A percentile compares a stretch with the other conserved stretches of the same genome.
phyloP scores from a whole-genome alignment of 2,329 filamentous ascomycete species.

The Colletotrichum gigasporum region DNA sequence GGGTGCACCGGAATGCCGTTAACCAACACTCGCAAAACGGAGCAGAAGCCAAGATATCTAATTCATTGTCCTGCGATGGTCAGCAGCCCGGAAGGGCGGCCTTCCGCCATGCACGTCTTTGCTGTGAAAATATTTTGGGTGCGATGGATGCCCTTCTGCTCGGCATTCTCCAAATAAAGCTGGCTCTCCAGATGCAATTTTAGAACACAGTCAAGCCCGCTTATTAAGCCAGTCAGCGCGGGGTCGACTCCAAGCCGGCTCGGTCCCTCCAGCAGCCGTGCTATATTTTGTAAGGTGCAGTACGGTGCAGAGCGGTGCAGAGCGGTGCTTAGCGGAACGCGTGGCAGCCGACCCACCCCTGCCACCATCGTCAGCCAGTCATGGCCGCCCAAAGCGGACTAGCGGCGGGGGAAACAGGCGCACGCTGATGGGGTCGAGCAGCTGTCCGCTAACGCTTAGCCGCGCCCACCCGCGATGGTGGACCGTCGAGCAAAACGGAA shows the following conservation, averaged over 20 bases:
- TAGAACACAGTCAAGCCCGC: constrained; percentile 25
- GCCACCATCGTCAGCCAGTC: constrained; percentile 19
- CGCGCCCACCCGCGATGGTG: constrained; percentile 26
- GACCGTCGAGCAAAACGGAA: constrained; percentile 8
- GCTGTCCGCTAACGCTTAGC: constrained; percentile 27
- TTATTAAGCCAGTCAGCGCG: constrained; percentile 28
- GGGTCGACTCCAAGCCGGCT: not conserved
- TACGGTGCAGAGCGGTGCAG: no score
- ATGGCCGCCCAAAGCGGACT: constrained; percentile 12
- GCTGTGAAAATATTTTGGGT: not conserved
- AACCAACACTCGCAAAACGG: not conserved
- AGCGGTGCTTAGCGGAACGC: constrained; percentile 12
- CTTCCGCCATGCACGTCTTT: not conserved
- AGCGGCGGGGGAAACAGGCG: constrained; percentile 13
- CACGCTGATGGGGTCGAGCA: constrained; percentile 11
- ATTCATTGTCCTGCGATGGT: not conserved
- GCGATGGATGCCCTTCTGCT: not conserved
- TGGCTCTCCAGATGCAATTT: constrained; percentile 2
- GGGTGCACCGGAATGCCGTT: not conserved
- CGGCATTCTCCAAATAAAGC: constrained; percentile 6
- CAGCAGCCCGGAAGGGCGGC: not conserved
- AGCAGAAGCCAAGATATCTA: not conserved
- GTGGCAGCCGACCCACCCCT: constrained; percentile 20
- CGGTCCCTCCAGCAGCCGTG: constrained; percentile 19
- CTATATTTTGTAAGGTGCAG: constrained; percentile 13